A percentile compares a stretch with the other conserved stretches of the same genome.
phyloP scores from a whole-genome alignment of 2,329 filamentous ascomycete species.

The Tolypocladium album region DNA sequence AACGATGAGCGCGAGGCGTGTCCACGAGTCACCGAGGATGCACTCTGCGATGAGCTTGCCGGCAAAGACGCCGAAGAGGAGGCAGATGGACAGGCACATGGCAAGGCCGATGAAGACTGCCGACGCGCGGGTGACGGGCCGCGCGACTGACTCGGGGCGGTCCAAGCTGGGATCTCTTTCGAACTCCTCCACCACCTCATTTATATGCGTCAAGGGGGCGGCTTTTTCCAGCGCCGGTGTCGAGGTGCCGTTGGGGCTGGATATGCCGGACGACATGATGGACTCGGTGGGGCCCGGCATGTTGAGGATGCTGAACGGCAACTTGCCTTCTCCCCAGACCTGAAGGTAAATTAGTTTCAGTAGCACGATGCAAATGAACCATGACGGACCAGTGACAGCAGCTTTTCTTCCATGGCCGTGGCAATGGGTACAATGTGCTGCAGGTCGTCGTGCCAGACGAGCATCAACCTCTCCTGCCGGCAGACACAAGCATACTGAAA shows the following conservation, averaged over 20 bases:
- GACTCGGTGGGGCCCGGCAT: slow-evolving; percentile 8
- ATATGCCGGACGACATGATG: slow-evolving; percentile 6
- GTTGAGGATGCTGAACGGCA: slow-evolving; percentile 7
- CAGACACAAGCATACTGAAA: slow-evolving; percentile 32
- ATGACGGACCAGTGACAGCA: slow-evolving; percentile 13
- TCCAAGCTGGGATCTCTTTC: slow-evolving; percentile 13
- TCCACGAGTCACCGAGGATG: slow-evolving; percentile 25
- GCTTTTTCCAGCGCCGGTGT: slow-evolving; percentile 11
- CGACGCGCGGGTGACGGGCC: slow-evolving; percentile 25
- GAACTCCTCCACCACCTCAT: slow-evolving; percentile 12
- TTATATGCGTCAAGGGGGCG: slow-evolving; percentile 2
- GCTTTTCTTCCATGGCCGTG: slow-evolving; percentile 19
- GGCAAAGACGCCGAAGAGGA: slow-evolving; percentile 25
- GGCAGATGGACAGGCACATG: slow-evolving; percentile 23
- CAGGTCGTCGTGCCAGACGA: slow-evolving; percentile 32
- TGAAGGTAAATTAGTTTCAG: neutral
- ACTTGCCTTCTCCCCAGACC: slow-evolving; percentile 15
- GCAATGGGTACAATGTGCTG: slow-evolving; percentile 27
- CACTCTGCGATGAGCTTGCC: slow-evolving; percentile 26
- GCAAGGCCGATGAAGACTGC: slow-evolving; percentile 27
- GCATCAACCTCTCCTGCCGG: slow-evolving; percentile 26
- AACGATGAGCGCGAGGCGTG: slow-evolving; percentile 22
- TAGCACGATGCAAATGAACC: neutral
- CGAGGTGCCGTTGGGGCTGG: slow-evolving; percentile 6
- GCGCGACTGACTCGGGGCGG: slow-evolving; percentile 26